A percentile compares a stretch with the other conserved stretches of the same genome.
Conservation (phyloP, 768 basidiomycete genomes). For the Leccinum fibrillosum region DNA sequence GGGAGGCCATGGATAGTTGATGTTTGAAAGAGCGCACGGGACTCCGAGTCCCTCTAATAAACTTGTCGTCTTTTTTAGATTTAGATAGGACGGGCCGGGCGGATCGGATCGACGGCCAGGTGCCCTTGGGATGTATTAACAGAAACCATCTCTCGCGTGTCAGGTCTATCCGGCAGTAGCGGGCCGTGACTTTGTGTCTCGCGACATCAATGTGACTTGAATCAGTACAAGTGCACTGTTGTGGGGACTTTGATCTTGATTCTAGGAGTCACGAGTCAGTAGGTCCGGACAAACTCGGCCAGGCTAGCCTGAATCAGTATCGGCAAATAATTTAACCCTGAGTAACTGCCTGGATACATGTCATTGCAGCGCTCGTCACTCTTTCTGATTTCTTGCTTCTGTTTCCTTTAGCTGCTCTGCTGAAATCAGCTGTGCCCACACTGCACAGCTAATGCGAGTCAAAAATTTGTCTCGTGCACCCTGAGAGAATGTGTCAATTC, state of each 20-base stretch:
- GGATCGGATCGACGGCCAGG: slow-evolving; percentile 13
- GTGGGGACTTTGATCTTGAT: too few species aligned
- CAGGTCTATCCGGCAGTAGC: neutral
- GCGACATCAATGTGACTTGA: neutral
- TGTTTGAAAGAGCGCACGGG: neutral
- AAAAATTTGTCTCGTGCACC: neutral
- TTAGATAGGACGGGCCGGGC: slow-evolving; percentile 15
- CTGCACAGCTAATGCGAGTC: neutral
- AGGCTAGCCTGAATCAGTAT: neutral
- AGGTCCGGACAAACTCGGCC: neutral
- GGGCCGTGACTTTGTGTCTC: neutral
- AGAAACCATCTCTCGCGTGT: neutral
- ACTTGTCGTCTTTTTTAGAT: neutral
- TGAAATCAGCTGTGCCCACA: too few species aligned
- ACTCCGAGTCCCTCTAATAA: neutral
- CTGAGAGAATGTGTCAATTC: neutral
- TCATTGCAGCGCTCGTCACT: neutral
- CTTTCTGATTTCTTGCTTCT: neutral
- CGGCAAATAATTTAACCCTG: neutral
- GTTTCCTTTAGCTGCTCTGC: neutral
- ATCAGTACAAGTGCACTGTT: neutral
- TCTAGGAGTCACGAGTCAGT: neutral
- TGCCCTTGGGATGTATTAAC: neutral
- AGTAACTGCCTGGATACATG: neutral
- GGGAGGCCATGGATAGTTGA: slow-evolving; percentile 33